These are phyloP conservation scores for Anthoceros angustus DNA, from an alignment of 225 moss, liverwort and hornwort genomes.

Conservation along the genomic window DNA sequence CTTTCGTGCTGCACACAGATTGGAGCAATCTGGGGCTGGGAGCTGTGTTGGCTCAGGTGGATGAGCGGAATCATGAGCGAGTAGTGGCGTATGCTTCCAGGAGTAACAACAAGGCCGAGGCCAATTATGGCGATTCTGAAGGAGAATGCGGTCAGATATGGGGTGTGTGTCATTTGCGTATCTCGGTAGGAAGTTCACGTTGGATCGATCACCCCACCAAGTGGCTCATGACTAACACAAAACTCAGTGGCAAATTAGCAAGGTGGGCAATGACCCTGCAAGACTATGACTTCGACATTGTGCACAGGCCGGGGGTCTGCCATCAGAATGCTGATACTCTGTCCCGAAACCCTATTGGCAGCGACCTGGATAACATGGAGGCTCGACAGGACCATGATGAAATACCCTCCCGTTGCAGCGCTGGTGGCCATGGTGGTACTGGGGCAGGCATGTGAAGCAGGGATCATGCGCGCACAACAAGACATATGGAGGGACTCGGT, in stretches of 20 bases:
- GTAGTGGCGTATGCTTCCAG: not conserved
- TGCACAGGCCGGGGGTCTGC: not conserved
- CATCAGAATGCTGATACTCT: not conserved
- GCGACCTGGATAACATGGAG: too few species aligned
- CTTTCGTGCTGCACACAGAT: not conserved
- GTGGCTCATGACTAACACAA: not conserved
- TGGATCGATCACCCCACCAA: slow-evolving; percentile 1
- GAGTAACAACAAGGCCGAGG: not conserved
- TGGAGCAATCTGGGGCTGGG: not conserved
- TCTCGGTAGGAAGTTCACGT: not conserved
- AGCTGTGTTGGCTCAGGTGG: not conserved
- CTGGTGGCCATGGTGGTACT: too few species aligned
- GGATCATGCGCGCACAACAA: too few species aligned
- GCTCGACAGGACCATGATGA: too few species aligned
- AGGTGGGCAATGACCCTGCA: not conserved
- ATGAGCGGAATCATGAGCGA: not conserved
- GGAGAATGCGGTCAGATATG: not conserved
- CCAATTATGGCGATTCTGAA: not conserved
- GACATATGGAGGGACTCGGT: too few species aligned
- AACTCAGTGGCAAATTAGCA: not conserved
- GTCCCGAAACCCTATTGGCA: not conserved
- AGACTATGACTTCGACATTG: not conserved
- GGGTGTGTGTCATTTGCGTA: not conserved
- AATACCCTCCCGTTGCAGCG: too few species aligned
- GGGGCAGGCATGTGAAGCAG: too few species aligned